A percentile compares a stretch with the other conserved stretches of the same genome.
Evolutionary conservation across 2,329 filamentous ascomycete species (phyloP).

Genomic region (Fusarium nygamai): DNA sequence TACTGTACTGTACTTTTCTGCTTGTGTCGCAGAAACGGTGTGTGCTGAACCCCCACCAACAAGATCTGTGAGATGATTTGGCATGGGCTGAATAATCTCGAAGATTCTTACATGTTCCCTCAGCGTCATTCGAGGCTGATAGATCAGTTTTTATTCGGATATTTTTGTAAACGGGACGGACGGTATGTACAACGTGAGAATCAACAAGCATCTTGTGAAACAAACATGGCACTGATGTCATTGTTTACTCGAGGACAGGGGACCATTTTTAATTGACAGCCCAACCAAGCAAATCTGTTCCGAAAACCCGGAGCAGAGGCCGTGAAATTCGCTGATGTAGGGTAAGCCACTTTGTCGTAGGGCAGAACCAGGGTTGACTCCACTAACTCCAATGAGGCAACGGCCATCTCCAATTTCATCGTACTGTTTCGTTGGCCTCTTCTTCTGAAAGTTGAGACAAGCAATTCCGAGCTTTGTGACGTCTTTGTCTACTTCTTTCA

Average conservation of each 20-base stretch:
- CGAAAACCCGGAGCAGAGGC: neutral
- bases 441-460: constrained; percentile 15
- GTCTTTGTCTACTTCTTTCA: constrained; percentile 27
- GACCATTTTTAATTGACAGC: neutral
- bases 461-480: constrained; percentile 15
- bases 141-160: neutral
- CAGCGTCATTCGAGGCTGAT: constrained; percentile 1
- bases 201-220: constrained; percentile 5
- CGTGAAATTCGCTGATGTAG: neutral
- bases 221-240: constrained; percentile 30
- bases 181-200: neutral
- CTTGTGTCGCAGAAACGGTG: neutral
- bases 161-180: neutral
- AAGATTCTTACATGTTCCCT: constrained; percentile 8
- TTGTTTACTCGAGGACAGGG: constrained; percentile 16
- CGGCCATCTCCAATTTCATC: constrained; percentile 15
- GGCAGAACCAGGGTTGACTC: constrained; percentile 12
- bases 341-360: constrained; percentile 11
- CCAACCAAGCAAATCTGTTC: neutral
- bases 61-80: constrained; percentile 9
- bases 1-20: neutral
- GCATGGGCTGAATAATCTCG: constrained; percentile 17
- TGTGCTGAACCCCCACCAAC: neutral
- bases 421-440: constrained; percentile 37
- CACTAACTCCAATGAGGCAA: constrained; percentile 10